Conservation (phyloP, 2,329 filamentous ascomycete genomes). For the Zasmidium cellare region DNA sequence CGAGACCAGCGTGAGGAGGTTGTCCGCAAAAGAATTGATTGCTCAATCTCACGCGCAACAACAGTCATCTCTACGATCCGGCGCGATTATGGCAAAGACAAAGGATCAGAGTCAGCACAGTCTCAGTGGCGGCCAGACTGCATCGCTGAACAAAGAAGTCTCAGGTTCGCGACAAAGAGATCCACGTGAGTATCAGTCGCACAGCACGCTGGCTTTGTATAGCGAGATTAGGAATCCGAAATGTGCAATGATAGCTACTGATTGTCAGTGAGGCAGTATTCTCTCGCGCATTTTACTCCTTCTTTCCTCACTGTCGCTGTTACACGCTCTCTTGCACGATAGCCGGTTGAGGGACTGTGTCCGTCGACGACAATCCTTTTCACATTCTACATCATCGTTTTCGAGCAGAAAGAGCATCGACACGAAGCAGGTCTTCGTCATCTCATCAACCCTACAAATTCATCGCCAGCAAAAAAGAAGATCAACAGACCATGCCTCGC, state of each 20-base stretch:
- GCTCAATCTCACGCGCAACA: neutral
- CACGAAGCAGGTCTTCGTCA: constrained; percentile 29
- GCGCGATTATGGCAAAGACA: neutral
- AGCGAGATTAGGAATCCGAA: constrained; percentile 16
- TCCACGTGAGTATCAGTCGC: constrained; percentile 1
- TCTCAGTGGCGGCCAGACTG: constrained; percentile 15
- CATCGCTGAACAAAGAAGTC: neutral
- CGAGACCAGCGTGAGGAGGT: too few species aligned
- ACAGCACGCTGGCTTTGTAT: constrained; percentile 16
- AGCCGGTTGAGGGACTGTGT: constrained; percentile 18
- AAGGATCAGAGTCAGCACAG: neutral
- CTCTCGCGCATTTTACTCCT: neutral
- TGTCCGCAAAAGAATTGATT: too few species aligned
- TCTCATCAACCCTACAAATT: neutral
- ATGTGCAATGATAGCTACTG: neutral
- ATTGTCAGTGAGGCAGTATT: neutral
- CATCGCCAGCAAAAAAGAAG: neutral
- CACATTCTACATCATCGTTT: neutral
- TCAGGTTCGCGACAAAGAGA: constrained; percentile 15
- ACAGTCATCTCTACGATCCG: neutral
- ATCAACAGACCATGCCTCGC: constrained; percentile 26
- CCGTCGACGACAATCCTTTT: constrained; percentile 13
- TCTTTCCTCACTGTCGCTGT: neutral
- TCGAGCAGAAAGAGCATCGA: neutral
- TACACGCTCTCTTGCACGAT: neutral